phyloP scores from a whole-genome alignment of 208 protist species.

The Balamuthia mandrillaris region DNA sequence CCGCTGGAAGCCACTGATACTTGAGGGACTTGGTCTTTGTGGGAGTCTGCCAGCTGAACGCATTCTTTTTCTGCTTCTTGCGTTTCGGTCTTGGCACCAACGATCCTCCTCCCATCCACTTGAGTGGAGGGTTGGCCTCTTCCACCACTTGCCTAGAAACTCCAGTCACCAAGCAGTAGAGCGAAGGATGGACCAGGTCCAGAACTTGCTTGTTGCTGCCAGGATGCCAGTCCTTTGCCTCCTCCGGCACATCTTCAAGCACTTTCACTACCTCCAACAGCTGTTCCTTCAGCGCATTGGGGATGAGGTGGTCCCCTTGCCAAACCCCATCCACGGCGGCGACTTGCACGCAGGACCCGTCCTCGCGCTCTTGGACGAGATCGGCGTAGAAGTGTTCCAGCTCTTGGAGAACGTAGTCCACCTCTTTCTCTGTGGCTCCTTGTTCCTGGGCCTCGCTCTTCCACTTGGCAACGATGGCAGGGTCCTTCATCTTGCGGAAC shows the following conservation, averaged over 20 bases:
- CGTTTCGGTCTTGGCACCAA: not conserved
- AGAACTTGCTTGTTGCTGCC: constrained; percentile 33
- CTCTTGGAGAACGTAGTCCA: too few species aligned
- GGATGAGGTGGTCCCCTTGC: not conserved
- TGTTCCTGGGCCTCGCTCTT: too few species aligned
- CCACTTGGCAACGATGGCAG: too few species aligned
- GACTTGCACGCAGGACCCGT: too few species aligned
- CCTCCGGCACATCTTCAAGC: constrained; percentile 4
- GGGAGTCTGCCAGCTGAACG: not conserved
- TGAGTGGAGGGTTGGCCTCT: not conserved
- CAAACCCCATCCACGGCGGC: not conserved
- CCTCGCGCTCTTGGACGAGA: too few species aligned
- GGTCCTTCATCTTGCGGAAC: too few species aligned
- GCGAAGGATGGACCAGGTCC: constrained; percentile 63
- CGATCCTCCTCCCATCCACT: not conserved
- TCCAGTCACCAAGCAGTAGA: constrained; percentile 50
- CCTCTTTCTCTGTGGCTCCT: too few species aligned
- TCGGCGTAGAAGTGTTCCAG: too few species aligned
- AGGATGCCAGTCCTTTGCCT: constrained; percentile 37
- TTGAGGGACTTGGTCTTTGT: not conserved
- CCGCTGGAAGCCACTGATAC: constrained; percentile 63
- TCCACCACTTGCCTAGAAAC: not conserved
- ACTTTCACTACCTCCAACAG: not conserved
- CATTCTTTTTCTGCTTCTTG: not conserved
- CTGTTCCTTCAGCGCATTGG: not conserved